Evolutionary conservation across 169 alveolate genomes (phyloP).

Genomic region (Plasmodium gallinaceum): DNA sequence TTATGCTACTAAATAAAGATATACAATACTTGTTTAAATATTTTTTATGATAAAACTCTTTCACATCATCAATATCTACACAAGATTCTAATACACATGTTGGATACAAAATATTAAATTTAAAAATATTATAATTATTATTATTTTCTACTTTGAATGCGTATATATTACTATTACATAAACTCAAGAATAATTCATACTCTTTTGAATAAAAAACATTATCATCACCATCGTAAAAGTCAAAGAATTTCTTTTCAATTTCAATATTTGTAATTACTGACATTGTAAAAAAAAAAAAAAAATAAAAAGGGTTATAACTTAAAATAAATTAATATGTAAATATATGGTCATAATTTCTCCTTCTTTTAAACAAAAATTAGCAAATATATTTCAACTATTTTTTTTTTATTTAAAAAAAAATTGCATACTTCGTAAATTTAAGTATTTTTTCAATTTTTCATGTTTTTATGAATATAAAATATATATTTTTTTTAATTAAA

Average conservation of each 20-base stretch:
- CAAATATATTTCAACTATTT: background rate
- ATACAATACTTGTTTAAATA: slow-evolving; percentile 48
- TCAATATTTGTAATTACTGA: slow-evolving; percentile 31
- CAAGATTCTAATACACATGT: slow-evolving; percentile 61
- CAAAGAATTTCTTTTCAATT: slow-evolving; percentile 58
- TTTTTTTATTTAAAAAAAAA: too few species aligned
- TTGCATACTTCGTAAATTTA: too few species aligned
- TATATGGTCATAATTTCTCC: background rate
- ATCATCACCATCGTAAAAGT: slow-evolving; percentile 65
- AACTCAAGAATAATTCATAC: slow-evolving; percentile 38
- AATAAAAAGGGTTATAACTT: slow-evolving; percentile 13
- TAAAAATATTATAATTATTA: background rate
- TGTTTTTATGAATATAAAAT: background rate
- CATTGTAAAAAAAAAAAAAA: slow-evolving; percentile 36
- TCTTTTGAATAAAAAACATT: slow-evolving; percentile 51
- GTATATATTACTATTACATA: slow-evolving; percentile 39
- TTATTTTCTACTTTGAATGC: slow-evolving; percentile 33
- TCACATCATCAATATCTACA: slow-evolving; percentile 64
- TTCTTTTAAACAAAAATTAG: background rate
- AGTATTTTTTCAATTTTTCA: background rate
- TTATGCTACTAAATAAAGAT: slow-evolving; percentile 56
- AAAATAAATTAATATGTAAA: background rate
- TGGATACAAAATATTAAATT: slow-evolving; percentile 27
- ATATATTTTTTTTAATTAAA: background rate
- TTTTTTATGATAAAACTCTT: slow-evolving; percentile 50